Base-by-base conservation (phyloP, 257 asterid genomes). In the Solanum raphanifolium region DNA sequence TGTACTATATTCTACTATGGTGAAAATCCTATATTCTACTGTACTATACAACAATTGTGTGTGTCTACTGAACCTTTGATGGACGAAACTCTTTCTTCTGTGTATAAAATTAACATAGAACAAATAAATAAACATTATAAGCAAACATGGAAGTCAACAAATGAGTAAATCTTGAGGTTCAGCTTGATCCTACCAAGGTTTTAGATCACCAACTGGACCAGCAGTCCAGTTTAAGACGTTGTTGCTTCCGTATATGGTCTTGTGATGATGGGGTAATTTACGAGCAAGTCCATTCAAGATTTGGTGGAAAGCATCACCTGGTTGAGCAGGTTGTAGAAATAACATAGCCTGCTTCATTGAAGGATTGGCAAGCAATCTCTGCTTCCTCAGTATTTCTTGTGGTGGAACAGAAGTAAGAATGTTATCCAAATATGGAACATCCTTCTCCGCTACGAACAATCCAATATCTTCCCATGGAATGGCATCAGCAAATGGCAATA, bases 401-500 rank as follows among this genome's bases (percentile, higher is more conserved):
- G 89, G 90, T 0, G 92, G 93, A 39, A 93, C 89, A 8, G 94
- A 91, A 21, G 95, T 91, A 31, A 93, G 95, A 87, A 93, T 91
- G 6, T 90, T 90, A 41, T 93, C 95, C 92, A 93, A 89, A 83
- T 90, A 88, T 2, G 94, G 94, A 83, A 93, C 94, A 58, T 91
- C 93, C 78, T 93, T 87, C 86, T 93, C 95, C 2, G 89, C 92
- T 15, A 93, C 91, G 25, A 90, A 91, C 15, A 93, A 91, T 6
- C 95, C 94, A 1, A 91, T 93, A 81, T 93, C 89, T 71, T 91
- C 94, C 95, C 95, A 93, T 18, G 94, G 95, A 83, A 93, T 91
- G 5, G 95, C 95, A 15, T 93, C 95, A 7, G 94, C 65, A 78
- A 78, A 78, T 78, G 84, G 84, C 36, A 78, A 78, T 4, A 39